Evolutionary conservation across 2,329 filamentous ascomycete species (phyloP).

Genomic region (Ceratocystis colombiana): DNA sequence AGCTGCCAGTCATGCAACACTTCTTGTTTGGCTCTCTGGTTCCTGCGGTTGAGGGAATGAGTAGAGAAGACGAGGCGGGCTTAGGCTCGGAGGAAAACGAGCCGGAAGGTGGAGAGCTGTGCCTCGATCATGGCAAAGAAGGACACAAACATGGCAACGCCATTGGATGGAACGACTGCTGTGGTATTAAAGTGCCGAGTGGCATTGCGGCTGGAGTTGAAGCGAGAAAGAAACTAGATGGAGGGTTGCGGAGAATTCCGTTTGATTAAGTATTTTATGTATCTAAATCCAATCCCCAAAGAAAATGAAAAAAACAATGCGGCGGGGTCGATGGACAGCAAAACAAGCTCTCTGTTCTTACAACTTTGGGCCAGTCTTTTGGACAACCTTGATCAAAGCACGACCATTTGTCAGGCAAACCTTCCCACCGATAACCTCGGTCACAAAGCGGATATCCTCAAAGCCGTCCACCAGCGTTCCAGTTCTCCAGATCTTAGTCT

Average conservation of each 20-base stretch:
- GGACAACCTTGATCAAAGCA: constrained; percentile 59
- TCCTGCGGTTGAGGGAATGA: constrained; percentile 74
- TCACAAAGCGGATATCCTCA: constrained; percentile 76
- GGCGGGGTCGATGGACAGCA: not conserved
- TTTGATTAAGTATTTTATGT: constrained; percentile 53
- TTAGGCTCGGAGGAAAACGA: constrained; percentile 41
- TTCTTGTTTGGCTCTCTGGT: constrained; percentile 86
- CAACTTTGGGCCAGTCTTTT: constrained; percentile 36
- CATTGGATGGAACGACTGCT: constrained; percentile 85
- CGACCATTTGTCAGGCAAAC: constrained; percentile 79
- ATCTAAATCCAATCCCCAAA: not conserved
- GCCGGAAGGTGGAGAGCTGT: constrained; percentile 45
- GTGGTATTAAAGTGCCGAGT: constrained; percentile 93
- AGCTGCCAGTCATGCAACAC: constrained; percentile 96
- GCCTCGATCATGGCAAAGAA: constrained; percentile 41
- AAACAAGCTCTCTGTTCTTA: constrained; percentile 32
- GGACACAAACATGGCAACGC: constrained; percentile 54
- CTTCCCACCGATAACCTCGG: constrained; percentile 69
- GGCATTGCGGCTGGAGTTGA: constrained; percentile 85
- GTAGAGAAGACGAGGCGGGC: constrained; percentile 47
- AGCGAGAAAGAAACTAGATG: constrained; percentile 61
- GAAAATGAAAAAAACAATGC: not conserved
- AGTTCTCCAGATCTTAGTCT: constrained; percentile 71
- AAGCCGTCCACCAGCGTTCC: constrained; percentile 53
- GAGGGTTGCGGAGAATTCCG: constrained; percentile 61